Conservation (phyloP, 352 stramenopile species). For the Phytophthora cryptogea region DNA sequence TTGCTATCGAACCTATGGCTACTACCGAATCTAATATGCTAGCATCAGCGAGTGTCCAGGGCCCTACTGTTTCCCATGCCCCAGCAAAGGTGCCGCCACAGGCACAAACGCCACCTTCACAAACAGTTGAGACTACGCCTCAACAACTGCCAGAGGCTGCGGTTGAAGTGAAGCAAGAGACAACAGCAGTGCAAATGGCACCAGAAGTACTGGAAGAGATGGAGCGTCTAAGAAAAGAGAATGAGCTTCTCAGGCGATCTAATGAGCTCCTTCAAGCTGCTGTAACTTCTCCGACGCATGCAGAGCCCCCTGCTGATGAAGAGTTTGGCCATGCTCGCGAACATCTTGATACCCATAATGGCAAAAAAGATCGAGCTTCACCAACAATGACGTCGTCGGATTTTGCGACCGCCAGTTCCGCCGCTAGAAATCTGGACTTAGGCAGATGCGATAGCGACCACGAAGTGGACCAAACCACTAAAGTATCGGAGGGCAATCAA, state of each 20-base stretch:
- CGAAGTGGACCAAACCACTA: slow-evolving; percentile 15
- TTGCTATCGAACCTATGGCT: slow-evolving; percentile 1
- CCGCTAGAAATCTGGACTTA: slow-evolving; percentile 29
- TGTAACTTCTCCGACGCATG: slow-evolving; percentile 19
- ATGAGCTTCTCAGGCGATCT: slow-evolving; percentile 62
- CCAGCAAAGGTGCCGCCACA: slow-evolving; percentile 3
- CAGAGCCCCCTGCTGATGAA: not conserved
- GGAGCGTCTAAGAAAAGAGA: slow-evolving; percentile 69
- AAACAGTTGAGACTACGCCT: slow-evolving; percentile 4
- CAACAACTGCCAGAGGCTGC: not conserved
- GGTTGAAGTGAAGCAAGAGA: slow-evolving; percentile 3
- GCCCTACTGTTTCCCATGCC: not conserved
- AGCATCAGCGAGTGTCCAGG: slow-evolving; percentile 1
- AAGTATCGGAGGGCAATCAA: not conserved
- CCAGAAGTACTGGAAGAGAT: slow-evolving; percentile 60
- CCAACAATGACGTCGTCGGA: not conserved
- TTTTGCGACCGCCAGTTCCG: not conserved
- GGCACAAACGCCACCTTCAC: not conserved
- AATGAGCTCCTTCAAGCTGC: slow-evolving; percentile 66
- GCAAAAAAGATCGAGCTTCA: not conserved
- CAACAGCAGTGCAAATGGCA: slow-evolving; percentile 2
- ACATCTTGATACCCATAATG: not conserved
- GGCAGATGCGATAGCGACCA: slow-evolving; percentile 26
- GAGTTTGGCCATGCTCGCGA: not conserved
- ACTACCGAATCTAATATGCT: slow-evolving; percentile 7